Evolutionary conservation across 257 asterid genomes (phyloP).

Genomic region (Paulownia fortunei): DNA sequence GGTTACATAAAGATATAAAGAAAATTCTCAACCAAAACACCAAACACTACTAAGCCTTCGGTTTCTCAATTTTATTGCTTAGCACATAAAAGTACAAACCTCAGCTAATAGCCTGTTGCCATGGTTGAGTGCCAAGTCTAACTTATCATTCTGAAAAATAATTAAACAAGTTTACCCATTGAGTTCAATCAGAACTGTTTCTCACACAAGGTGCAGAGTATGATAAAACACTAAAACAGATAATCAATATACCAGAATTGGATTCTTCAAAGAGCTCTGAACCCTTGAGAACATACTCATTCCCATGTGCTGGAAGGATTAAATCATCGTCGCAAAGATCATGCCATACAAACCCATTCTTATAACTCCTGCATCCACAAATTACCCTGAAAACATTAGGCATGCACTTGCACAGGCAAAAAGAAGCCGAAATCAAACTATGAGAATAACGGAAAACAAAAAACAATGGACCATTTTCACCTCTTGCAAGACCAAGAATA

Average conservation of each 20-base stretch:
- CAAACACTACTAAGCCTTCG: background rate
- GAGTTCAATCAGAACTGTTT: background rate
- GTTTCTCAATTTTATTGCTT: background rate
- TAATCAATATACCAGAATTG: constrained; percentile 45
- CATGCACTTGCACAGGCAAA: background rate
- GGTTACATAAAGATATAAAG: background rate
- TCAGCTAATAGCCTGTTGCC: background rate
- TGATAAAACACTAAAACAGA: background rate
- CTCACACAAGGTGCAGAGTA: background rate
- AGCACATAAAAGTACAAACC: constrained; percentile 7
- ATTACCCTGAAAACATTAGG: constrained; percentile 1
- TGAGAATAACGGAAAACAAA: background rate
- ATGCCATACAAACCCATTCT: constrained; percentile 95
- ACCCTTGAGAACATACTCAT: constrained; percentile 94
- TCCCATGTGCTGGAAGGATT: constrained; percentile 86
- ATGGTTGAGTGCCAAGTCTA: constrained; percentile 12
- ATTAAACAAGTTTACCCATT: constrained; percentile 15
- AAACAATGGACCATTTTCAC: constrained; percentile 43
- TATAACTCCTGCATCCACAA: constrained; percentile 71
- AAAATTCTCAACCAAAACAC: background rate
- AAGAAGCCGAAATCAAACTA: background rate
- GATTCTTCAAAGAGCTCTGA: constrained; percentile 89
- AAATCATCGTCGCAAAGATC: constrained; percentile 89
- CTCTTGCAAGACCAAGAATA: constrained; percentile 99
- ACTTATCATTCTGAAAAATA: background rate